Percentiles rank a stretch among this genome's conserved stretches.
These are phyloP conservation scores for Yamadazyma membranifaciens DNA, from an alignment of 1,139 yeast genomes.

Conservation along the genomic window DNA sequence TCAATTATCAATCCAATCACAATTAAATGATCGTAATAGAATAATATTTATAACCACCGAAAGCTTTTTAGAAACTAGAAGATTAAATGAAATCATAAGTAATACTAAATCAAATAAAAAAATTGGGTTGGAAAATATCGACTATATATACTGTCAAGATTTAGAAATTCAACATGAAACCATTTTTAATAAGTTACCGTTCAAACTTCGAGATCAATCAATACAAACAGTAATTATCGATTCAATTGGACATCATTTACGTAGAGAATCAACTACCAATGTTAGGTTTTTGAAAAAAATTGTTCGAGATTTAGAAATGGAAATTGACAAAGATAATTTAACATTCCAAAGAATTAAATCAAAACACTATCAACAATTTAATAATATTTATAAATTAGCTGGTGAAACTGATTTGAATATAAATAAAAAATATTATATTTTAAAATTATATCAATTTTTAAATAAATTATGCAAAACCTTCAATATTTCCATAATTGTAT, in stretches of 20 bases:
- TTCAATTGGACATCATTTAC: conserved; percentile 81
- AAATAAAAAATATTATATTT: conserved; percentile 42
- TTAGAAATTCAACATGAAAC: conserved; percentile 76
- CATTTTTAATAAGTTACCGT: conserved; percentile 67
- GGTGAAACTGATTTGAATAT: conserved; percentile 28
- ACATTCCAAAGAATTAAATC: conserved; percentile 18
- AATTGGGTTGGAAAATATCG: conserved; percentile 49
- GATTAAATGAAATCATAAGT: conserved; percentile 38
- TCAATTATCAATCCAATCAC: conserved; percentile 61
- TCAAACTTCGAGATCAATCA: conserved; percentile 38
- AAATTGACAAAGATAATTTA: conserved; percentile 14
- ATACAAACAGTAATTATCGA: conserved; percentile 66
- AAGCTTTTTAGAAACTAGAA: conserved; percentile 61
- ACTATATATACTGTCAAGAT: conserved; percentile 64
- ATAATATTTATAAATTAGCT: conserved; percentile 26
- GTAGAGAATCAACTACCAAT: conserved; percentile 50
- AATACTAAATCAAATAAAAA: conserved; percentile 14
- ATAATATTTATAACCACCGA: conserved; percentile 79
- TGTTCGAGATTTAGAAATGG: conserved; percentile 23
- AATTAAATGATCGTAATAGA: conserved; percentile 28
- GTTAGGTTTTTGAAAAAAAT: conserved; percentile 24
- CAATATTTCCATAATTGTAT: conserved; percentile 63
- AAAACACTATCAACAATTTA: conserved; percentile 28
- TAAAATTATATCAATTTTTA: conserved; percentile 47
- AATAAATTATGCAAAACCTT: conserved; percentile 46